Percentiles rank a stretch among this genome's conserved stretches.
phyloP scores from a whole-genome alignment of 108 stramenopile genomes.

The Chaetoceros muelleri region DNA sequence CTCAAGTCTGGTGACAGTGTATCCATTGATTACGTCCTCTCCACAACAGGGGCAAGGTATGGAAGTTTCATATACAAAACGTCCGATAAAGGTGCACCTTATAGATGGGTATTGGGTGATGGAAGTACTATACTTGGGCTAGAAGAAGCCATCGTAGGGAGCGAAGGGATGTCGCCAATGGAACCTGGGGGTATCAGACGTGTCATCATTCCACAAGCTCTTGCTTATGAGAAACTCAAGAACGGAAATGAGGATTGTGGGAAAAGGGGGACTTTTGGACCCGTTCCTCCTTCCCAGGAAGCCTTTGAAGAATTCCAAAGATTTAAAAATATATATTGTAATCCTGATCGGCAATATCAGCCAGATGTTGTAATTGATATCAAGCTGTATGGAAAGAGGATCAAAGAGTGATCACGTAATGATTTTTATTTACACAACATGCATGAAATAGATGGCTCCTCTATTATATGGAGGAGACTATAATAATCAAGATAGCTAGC shows the following conservation, averaged over 20 bases:
- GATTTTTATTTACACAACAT: no score
- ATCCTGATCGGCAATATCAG: slow-evolving; percentile 52
- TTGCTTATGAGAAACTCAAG: slow-evolving; percentile 36
- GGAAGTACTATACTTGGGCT: slow-evolving; percentile 50
- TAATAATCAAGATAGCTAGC: not conserved
- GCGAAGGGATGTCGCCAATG: slow-evolving; percentile 29
- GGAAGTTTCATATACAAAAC: slow-evolving; percentile 57
- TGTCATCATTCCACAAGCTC: slow-evolving; percentile 39
- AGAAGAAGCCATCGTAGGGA: slow-evolving; percentile 47
- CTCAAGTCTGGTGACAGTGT: slow-evolving; percentile 25
- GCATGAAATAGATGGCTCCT: not conserved
- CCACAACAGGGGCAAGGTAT: slow-evolving; percentile 63
- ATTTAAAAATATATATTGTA: slow-evolving; percentile 76
- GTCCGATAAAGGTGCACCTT: slow-evolving; percentile 38
- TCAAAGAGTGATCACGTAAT: no score
- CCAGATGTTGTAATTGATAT: slow-evolving; percentile 71
- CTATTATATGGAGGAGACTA: not conserved
- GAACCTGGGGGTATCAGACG: slow-evolving; percentile 50
- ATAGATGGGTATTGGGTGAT: slow-evolving; percentile 54
- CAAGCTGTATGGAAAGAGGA: slow-evolving; percentile 49
- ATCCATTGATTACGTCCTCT: slow-evolving; percentile 62
- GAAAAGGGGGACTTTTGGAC: slow-evolving; percentile 37
- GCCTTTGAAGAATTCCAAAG: slow-evolving; percentile 54
- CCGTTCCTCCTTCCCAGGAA: slow-evolving; percentile 35
- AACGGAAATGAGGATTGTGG: slow-evolving; percentile 33